These are phyloP conservation scores for Pugionium cornutum DNA, from an alignment of 345 rosid species.

Conservation along the genomic window DNA sequence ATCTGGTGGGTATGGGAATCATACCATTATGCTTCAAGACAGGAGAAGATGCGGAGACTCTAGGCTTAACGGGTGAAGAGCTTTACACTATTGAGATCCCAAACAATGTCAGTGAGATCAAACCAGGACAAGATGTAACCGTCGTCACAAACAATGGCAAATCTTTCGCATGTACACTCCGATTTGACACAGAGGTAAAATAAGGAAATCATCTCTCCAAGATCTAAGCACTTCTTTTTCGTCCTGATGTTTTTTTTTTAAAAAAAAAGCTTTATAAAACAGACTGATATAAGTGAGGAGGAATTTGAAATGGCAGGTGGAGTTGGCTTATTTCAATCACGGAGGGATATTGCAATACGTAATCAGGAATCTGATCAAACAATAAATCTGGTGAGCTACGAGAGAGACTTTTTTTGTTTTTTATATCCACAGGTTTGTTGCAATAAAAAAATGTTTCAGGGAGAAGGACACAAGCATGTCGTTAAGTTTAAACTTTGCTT, in stretches of 20 bases:
- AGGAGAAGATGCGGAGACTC: constrained; percentile 80
- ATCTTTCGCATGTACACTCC: constrained; percentile 62
- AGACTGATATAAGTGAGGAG: not conserved
- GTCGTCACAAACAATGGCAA: constrained; percentile 69
- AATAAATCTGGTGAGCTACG: constrained; percentile 9
- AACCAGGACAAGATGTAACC: constrained; percentile 83
- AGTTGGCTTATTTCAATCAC: constrained; percentile 65
- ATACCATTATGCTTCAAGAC: constrained; percentile 79
- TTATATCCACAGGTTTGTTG: constrained; percentile 4
- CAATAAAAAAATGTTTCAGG: constrained; percentile 13
- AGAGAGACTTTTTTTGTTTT: not conserved
- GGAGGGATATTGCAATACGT: constrained; percentile 75
- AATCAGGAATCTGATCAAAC: constrained; percentile 48
- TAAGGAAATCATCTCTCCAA: not conserved
- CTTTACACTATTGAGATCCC: constrained; percentile 74
- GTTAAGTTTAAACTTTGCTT: constrained; percentile 8
- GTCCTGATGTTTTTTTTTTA: not conserved
- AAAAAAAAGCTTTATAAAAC: not conserved
- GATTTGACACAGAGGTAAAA: constrained; percentile 87
- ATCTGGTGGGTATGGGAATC: constrained; percentile 90
- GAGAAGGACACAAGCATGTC: not conserved
- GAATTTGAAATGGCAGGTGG: constrained; percentile 51
- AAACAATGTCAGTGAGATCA: constrained; percentile 55
- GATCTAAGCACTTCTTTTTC: not conserved
- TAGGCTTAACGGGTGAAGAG: constrained; percentile 80